These are phyloP conservation scores for Ajuga chamaepitys DNA, from an alignment of 257 asterid genomes.

Conservation along the genomic window DNA sequence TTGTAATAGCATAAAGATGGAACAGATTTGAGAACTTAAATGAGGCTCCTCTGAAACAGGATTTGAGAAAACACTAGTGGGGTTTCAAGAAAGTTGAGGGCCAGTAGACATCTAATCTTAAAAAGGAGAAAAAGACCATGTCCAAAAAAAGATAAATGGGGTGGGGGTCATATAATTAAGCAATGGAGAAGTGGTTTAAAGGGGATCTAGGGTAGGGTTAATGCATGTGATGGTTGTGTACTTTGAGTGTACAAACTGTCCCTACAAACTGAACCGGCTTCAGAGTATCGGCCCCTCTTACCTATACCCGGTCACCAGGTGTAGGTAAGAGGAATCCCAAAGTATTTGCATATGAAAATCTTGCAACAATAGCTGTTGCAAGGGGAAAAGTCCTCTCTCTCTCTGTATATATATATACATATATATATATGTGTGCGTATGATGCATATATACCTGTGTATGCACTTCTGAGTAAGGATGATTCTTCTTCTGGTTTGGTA, in stretches of 20 bases:
- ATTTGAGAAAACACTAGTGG: background rate
- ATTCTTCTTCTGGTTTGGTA: no score
- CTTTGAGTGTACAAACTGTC: slow-evolving; percentile 40
- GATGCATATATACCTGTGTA: no score
- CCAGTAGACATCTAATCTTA: slow-evolving; percentile 13
- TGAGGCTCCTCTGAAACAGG: background rate
- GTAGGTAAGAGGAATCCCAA: no score
- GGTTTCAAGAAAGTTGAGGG: slow-evolving; percentile 12
- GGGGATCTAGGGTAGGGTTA: slow-evolving; percentile 28
- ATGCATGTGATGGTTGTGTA: slow-evolving; percentile 32
- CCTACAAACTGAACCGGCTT: slow-evolving; percentile 33
- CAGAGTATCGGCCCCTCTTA: no score
- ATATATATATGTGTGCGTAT: background rate
- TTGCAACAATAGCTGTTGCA: slow-evolving; percentile 1
- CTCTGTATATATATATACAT: slow-evolving; percentile 14
- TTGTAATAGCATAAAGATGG: background rate
- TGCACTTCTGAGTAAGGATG: background rate
- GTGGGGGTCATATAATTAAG: slow-evolving; percentile 14
- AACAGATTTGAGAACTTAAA: slow-evolving; percentile 2
- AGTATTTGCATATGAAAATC: background rate
- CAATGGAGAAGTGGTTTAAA: slow-evolving; percentile 5
- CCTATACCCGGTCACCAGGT: no score
- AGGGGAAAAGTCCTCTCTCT: slow-evolving; percentile 33
- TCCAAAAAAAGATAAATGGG: slow-evolving; percentile 15
- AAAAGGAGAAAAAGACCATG: slow-evolving; percentile 8